A percentile compares a stretch with the other conserved stretches of the same genome.
phyloP scores from a whole-genome alignment of 129 eudicot genomes.

The Flaveria bidentis region DNA sequence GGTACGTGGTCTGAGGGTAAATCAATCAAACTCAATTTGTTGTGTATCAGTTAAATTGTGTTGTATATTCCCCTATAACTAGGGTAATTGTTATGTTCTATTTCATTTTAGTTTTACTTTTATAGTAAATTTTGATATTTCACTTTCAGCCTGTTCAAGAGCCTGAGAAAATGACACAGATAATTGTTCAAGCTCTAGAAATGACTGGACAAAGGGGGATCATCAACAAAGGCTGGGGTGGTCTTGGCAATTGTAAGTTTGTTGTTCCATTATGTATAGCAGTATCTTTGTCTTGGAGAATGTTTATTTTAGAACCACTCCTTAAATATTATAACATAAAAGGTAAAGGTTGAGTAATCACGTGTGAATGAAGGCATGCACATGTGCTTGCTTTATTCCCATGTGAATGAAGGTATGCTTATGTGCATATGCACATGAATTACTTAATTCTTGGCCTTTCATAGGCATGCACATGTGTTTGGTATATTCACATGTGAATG shows the following conservation, averaged over 20 bases:
- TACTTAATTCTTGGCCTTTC: neutral
- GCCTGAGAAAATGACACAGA: conserved; percentile 88
- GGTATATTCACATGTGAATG: neutral
- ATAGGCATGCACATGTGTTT: neutral
- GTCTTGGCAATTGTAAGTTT: conserved; percentile 91
- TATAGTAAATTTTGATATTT: conserved; percentile 6
- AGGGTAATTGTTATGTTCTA: conserved; percentile 17
- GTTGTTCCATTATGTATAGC: conserved; percentile 16
- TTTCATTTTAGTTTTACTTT: neutral
- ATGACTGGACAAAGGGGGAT: conserved; percentile 91
- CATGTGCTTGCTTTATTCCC: neutral
- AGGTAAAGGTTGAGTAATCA: neutral
- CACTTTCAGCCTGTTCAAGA: conserved; percentile 89
- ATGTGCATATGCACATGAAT: neutral
- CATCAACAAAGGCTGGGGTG: conserved; percentile 99
- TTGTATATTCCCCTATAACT: neutral
- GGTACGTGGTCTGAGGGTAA: neutral
- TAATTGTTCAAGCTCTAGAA: conserved; percentile 89
- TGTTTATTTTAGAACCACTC: neutral
- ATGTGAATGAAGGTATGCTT: neutral
- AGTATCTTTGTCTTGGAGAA: neutral
- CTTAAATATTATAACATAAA: neutral
- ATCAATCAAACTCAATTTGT: neutral
- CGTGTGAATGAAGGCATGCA: neutral
- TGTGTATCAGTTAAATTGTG: neutral